Conservation (phyloP, 2,329 filamentous ascomycete genomes). For the Aspergillus oerlinghausenensis region DNA sequence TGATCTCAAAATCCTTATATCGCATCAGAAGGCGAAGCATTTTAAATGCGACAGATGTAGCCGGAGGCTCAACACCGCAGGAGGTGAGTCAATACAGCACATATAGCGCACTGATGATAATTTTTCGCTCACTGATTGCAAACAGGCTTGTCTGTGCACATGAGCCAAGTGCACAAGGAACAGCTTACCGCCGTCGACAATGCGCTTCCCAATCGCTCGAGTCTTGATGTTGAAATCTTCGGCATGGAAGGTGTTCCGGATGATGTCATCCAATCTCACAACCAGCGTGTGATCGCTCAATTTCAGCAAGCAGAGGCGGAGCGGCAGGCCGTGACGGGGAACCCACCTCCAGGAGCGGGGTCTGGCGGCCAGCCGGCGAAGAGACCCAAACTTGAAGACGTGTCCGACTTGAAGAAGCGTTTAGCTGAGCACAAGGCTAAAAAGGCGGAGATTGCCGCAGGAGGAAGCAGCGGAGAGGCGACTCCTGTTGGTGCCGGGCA, state of each 20-base stretch:
- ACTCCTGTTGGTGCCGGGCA: conserved; percentile 49
- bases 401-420: conserved; percentile 74
- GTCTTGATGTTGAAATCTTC: conserved; percentile 91
- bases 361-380: conserved; percentile 48
- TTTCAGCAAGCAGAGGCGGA: conserved; percentile 84
- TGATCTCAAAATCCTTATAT: conserved; percentile 92
- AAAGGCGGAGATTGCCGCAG: conserved; percentile 56
- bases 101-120: conserved; percentile 1
- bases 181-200: conserved; percentile 83
- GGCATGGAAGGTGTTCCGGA: conserved; percentile 96
- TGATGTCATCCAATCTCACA: conserved; percentile 76
- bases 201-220: conserved; percentile 78
- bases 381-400: conserved; percentile 66
- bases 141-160: conserved; percentile 84
- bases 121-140: not conserved
- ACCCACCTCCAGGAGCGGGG: conserved; percentile 64
- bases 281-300: conserved; percentile 77
- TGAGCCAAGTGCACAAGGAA: conserved; percentile 99
- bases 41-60: conserved; percentile 95
- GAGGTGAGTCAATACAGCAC: conserved; percentile 57
- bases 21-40: conserved; percentile 98
- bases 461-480: conserved; percentile 53
- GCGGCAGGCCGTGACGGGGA: conserved; percentile 74
- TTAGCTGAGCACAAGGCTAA: conserved; percentile 72
- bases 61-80: conserved; percentile 84